Evolutionary conservation across 305 asterid species (phyloP), one percentile per base, ranked within the genome.

Genomic region (Fraxinus angustifolia): DNA sequence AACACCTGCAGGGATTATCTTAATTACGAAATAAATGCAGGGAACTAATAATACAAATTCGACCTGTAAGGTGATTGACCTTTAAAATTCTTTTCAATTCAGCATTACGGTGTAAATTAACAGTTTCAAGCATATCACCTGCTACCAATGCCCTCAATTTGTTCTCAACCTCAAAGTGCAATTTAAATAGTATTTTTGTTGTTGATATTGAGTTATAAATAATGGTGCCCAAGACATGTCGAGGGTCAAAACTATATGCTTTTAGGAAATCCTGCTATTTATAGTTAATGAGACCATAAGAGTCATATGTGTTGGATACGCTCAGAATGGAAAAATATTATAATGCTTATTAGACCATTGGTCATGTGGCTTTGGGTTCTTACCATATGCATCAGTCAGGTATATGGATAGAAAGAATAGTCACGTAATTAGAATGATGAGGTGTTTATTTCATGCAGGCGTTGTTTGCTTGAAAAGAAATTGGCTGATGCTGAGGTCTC

Each of bases 401-500:
- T 12, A 28, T 31, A 28, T 67, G 74, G 19, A 67, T 67, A 30
- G 34, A 67, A 67, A 11, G 74, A 67, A 67, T 30, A 6, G 38
- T 78, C 19, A 50, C 28, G 3, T 65, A 30, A 28, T 67, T 14
- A 67, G 36, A 67, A 67, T 30, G 74, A 67, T 30, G 74, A 28
- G 40, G 53, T 79, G 83, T 45, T 76, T 70, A 14, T 79, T 73
- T 76, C 80, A 75, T 86, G 70, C 87, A 90, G 97, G 83, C 95
- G 93, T 74, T 82, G 90, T 84, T 73, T 88, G 86, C 88, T 94
- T 77, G 97, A 94, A 88, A 91, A 86, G 82, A 92, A 93, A 87
- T 80, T 93, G 83, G 97, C 97, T 81, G 97, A 92, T 89, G 91
- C 97, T 30, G 95, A 93, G 76, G 97, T 93, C 83, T 78, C 97